Evolutionary conservation across 192 early-diverging fungal species (phyloP), one percentile per base, ranked within the genome.

Genomic region (Spizellomyces sp.): DNA sequence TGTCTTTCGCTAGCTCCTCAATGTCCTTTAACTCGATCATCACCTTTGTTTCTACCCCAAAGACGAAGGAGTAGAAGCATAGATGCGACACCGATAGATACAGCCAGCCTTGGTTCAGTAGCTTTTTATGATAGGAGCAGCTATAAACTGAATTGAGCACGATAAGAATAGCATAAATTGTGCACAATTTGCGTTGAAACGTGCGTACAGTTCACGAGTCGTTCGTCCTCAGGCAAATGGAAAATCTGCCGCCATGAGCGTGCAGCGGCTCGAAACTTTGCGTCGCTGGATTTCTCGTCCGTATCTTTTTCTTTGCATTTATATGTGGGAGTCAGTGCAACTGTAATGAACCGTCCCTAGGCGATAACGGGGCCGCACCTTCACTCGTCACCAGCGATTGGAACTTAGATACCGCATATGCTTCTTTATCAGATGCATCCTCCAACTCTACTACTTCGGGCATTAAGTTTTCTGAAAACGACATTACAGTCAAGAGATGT

Each of bases 41-140:
- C 42, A 96, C 79, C 75, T 93, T 95, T 46, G 95, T 98, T 75
- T 99, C 98, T 5, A 89, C 85, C 2, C 94, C 95, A 47, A 99
- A 86, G 48, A 98, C 81, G 66, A 95, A 95, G 19, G 95, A 95
- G 79, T 99, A 94, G 74, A 98, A 99, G 83, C 92, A 93, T 27
- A 96, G 75, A 75, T 95, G 91, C 68, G 95, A 92, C 73, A 94
- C 89, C 59, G 92, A 94, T 50, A 99, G 87, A 71, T 99, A 99
- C 78, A 99, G 80, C 98, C 98, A 99, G 0, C 98, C 98, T 79
- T 99, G 98, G 75, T 91, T 91, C 57, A 91, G 84, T 73, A 96
- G 87, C 58, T 83, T 86, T 27, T 85, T 84, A 57, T 94, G 87
- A 67, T 94, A 94, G 4, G 93, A 90, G 69, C 94, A 95, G 9